Base-by-base conservation (phyloP, 257 asterid genomes). In the Lycium barbarum region DNA sequence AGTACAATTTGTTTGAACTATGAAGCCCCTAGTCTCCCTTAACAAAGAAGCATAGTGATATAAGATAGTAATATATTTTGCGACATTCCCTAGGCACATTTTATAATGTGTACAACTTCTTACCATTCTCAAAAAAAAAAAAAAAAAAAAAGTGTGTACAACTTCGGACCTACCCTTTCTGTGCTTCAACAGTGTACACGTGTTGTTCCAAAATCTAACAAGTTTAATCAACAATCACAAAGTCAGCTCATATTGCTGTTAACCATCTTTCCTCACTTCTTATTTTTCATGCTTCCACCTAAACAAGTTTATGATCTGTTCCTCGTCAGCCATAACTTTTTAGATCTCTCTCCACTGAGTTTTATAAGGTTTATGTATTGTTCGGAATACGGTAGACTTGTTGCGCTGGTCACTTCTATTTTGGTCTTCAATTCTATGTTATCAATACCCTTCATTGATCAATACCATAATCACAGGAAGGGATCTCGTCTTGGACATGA, bases 401-500 rank as follows among this genome's bases (percentile, higher is more conserved):
- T 51, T 76, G 26, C 47, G 4, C 63, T 76, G 47, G 47, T 51
- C 82, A 76, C 26, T 76, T 51, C 26, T 51, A 26, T 51, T 14
- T 51, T 35, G 55, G 74, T 38, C 76, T 55, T 86, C 65, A 81
- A 83, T 45, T 62, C 70, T 86, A 74, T 26, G 58, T 53, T 26
- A 78, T 53, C 47, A 53, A 55, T 74, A 49, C 20, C 81, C 45
- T 78, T 78, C 62, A 78, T 53, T 78, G 79, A 65, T 43, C 83
- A 79, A 78, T 83, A 76, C 65, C 84, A 36, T 87, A 79, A 65
- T 89, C 90, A 54, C 92, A 97, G 98, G 92, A 97, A 97, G 90
- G 99, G 99, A 49, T 97, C 98, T 85, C 93, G 99, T 68, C 97
- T 94, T 79, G 99, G 99, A 84, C 98, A 97, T 65, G 99, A 97